These are phyloP conservation scores for Fusarium sp. DNA, from an alignment of 2,329 filamentous ascomycete species.

Conservation along the genomic window DNA sequence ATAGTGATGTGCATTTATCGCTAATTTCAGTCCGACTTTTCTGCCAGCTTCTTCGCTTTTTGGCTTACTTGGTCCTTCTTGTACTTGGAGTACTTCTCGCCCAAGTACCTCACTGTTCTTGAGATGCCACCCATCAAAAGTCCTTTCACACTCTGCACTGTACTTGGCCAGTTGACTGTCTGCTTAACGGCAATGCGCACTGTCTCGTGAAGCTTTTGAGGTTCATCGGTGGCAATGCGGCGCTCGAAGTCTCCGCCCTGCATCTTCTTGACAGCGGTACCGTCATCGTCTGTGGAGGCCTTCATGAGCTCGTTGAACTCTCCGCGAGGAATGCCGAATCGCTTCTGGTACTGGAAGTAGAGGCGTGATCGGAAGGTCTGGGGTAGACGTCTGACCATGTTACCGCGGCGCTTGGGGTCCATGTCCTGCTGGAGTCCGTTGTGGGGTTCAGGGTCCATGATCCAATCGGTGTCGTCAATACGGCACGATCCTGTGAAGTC, in stretches of 20 bases:
- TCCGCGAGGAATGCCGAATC: slow-evolving; percentile 83
- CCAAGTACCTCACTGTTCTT: slow-evolving; percentile 78
- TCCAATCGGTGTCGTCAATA: slow-evolving; percentile 54
- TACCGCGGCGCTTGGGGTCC: slow-evolving; percentile 88
- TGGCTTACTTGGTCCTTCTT: slow-evolving; percentile 55
- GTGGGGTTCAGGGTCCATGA: slow-evolving; percentile 64
- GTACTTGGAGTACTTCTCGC: slow-evolving; percentile 82
- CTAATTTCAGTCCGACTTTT: slow-evolving; percentile 33
- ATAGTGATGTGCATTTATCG: neutral
- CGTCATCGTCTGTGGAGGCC: slow-evolving; percentile 76
- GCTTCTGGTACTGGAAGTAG: slow-evolving; percentile 94
- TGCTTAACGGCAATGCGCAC: slow-evolving; percentile 83
- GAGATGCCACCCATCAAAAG: slow-evolving; percentile 79
- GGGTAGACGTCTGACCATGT: slow-evolving; percentile 95
- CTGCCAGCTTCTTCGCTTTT: slow-evolving; percentile 39
- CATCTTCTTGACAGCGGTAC: slow-evolving; percentile 74
- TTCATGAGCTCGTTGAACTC: slow-evolving; percentile 90
- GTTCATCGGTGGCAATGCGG: slow-evolving; percentile 78
- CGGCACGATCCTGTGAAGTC: slow-evolving; percentile 71
- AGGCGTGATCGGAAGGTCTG: slow-evolving; percentile 87
- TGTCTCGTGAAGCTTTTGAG: slow-evolving; percentile 73
- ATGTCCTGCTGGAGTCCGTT: slow-evolving; percentile 86
- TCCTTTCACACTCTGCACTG: slow-evolving; percentile 87
- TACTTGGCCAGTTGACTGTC: slow-evolving; percentile 93
- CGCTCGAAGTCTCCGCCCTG: slow-evolving; percentile 88